phyloP scores from a whole-genome alignment of 2,329 filamentous ascomycete genomes.

The Alternaria atra region DNA sequence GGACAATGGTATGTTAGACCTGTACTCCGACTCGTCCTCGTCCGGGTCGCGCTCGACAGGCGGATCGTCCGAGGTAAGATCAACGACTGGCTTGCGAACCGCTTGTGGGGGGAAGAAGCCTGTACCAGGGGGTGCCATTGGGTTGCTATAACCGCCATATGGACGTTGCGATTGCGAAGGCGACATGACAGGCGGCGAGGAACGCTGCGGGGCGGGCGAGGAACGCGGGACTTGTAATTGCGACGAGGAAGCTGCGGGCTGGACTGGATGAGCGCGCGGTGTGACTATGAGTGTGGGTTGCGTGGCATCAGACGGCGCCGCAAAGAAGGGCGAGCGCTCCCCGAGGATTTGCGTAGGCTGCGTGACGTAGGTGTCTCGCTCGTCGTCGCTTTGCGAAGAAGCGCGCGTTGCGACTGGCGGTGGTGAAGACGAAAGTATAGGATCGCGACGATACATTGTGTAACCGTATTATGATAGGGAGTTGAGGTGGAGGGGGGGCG shows the following conservation, averaged over 20 bases:
- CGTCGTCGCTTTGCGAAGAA: constrained; percentile 56
- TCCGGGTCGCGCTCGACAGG: constrained; percentile 59
- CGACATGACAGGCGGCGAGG: constrained; percentile 52
- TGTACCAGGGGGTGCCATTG: constrained; percentile 83
- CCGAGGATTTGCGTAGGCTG: constrained; percentile 46
- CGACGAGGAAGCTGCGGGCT: constrained; percentile 32
- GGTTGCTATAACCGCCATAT: constrained; percentile 66
- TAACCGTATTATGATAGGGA: constrained; percentile 1
- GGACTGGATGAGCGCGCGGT: constrained; percentile 47
- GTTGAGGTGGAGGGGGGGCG: background rate
- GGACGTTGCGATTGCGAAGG: constrained; percentile 72
- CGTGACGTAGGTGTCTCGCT: constrained; percentile 60
- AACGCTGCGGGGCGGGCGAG: constrained; percentile 68
- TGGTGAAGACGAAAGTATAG: constrained; percentile 47
- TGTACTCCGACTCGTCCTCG: constrained; percentile 51
- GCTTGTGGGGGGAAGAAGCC: constrained; percentile 62
- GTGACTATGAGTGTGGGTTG: constrained; percentile 70
- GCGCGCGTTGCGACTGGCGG: constrained; percentile 24
- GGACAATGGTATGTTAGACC: constrained; percentile 68
- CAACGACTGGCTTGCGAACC: constrained; percentile 51
- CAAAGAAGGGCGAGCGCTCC: constrained; percentile 40
- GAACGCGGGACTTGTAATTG: constrained; percentile 87
- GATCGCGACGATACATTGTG: constrained; percentile 46
- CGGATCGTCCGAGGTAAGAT: constrained; percentile 57
- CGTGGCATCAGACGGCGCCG: constrained; percentile 51